Evolutionary conservation across 2,329 filamentous ascomycete species (phyloP), one percentile per base, ranked within the genome.

Genomic region (Nemania serpens): DNA sequence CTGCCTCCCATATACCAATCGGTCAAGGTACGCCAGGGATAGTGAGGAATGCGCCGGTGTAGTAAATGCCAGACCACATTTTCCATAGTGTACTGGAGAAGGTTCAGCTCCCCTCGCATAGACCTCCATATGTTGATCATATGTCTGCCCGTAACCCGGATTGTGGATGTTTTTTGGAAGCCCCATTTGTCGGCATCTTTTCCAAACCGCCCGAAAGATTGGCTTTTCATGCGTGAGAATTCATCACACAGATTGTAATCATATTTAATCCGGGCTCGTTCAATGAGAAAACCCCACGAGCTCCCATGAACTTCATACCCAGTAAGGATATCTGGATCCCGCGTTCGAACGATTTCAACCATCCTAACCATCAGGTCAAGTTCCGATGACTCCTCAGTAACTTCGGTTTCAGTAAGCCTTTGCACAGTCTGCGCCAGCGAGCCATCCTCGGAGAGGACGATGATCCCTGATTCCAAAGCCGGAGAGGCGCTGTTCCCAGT

Each of bases 71-170:
- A 98, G 0, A 87, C 91, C 3, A 98, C 91, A 70, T 97, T 97
- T 75, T 98, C 95, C 86, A 98, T 90, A 0, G 91, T 97, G 72
- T 99, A 98, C 72, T 97, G 93, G 11, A 97, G 82, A 29, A 99
- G 79, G 68, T 93, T 96, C 29, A 99, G 78, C 75, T 97, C 94
- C n/a, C 89, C 86, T 59, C 92, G 86, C 93, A 99, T 97, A 0
- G 93, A 93, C 69, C 94, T 86, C 93, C 95, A 98, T 47, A 98
- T 90, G 68, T 98, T 98, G 78, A 99, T 93, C 82, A 96, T 92
- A 73, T 98, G 94, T 63, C 95, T 85, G 5, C 95, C 95, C 0
- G 93, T 97, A n/a, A 99, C 86, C 58, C 88, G 88, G 67, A 98
- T 93, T 2, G 91, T 94, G 2, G 93, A 97, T 0, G 93, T 96